Conservation (phyloP, 108 stramenopile species). For the Pseudonitzschia multiseries region DNA sequence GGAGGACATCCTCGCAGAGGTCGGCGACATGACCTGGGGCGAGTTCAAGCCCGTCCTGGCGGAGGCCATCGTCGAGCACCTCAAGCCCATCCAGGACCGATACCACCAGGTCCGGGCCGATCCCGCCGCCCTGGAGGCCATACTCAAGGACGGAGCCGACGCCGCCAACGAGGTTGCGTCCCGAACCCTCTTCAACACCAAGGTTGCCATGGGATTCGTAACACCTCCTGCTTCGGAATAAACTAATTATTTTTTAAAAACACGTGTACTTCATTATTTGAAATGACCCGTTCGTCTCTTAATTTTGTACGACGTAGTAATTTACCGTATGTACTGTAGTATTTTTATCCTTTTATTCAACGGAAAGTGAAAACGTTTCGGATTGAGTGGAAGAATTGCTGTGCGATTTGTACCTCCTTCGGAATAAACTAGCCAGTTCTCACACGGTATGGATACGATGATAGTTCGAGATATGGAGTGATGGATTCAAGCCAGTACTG, state of each 20-base stretch:
- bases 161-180: constrained; percentile 91
- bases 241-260: neutral
- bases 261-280: neutral
- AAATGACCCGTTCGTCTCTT: no score
- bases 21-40: constrained; percentile 90
- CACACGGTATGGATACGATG: no score
- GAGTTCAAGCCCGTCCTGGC: constrained; percentile 95
- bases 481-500: no score
- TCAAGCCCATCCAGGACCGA: constrained; percentile 91
- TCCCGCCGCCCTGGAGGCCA: constrained; percentile 70
- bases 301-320: no score
- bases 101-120: constrained; percentile 91
- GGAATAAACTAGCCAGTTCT: no score
- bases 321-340: no score
- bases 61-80: constrained; percentile 89
- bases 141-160: constrained; percentile 92
- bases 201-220: constrained; percentile 95
- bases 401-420: no score
- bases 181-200: constrained; percentile 77
- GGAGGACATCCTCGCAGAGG: constrained; percentile 84
- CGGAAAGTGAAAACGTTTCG: no score
- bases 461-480: no score
- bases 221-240: constrained; percentile 1
- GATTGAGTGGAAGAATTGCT: no score
- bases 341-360: no score